phyloP scores from a whole-genome alignment of 495 filamentous ascomycete genomes.

The Penicillium taxi region DNA sequence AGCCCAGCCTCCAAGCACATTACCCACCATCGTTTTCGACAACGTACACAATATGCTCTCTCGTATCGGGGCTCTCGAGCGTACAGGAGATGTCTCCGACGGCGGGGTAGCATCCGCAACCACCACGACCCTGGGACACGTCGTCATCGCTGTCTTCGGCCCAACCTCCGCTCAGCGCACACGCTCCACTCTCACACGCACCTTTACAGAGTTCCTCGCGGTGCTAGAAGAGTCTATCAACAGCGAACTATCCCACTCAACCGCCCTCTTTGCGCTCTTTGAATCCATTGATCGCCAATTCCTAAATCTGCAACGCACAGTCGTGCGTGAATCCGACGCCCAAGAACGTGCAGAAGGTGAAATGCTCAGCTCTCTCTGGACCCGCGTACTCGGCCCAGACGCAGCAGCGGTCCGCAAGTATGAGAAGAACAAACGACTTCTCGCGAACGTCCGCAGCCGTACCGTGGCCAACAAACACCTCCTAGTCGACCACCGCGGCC shows the following conservation, averaged over 20 bases:
- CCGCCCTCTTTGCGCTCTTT: slow-evolving; percentile 72
- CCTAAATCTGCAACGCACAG: slow-evolving; percentile 76
- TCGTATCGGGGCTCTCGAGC: slow-evolving; percentile 60
- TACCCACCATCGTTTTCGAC: slow-evolving; percentile 60
- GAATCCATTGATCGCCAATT: slow-evolving; percentile 84
- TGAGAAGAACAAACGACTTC: slow-evolving; percentile 71
- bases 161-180: slow-evolving; percentile 69
- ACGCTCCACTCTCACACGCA: slow-evolving; percentile 68
- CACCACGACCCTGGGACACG: slow-evolving; percentile 57
- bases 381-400: slow-evolving; percentile 67
- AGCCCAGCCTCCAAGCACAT: slow-evolving; percentile 42
- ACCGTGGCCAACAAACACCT: slow-evolving; percentile 82
- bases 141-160: slow-evolving; percentile 68
- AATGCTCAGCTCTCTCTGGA: slow-evolving; percentile 78
- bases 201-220: slow-evolving; percentile 79
- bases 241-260: slow-evolving; percentile 67
- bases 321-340: slow-evolving; percentile 68
- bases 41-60: slow-evolving; percentile 73
- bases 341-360: slow-evolving; percentile 74
- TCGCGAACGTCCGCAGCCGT: slow-evolving; percentile 66
- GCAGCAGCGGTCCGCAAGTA: slow-evolving; percentile 69
- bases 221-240: slow-evolving; percentile 83
- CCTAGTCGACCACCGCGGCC: slow-evolving; percentile 73
- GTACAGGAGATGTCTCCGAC: slow-evolving; percentile 22
- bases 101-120: slow-evolving; percentile 34